Evolutionary conservation across 495 filamentous ascomycete species (phyloP).

Genomic region (Staphylotrichum longicolle): DNA sequence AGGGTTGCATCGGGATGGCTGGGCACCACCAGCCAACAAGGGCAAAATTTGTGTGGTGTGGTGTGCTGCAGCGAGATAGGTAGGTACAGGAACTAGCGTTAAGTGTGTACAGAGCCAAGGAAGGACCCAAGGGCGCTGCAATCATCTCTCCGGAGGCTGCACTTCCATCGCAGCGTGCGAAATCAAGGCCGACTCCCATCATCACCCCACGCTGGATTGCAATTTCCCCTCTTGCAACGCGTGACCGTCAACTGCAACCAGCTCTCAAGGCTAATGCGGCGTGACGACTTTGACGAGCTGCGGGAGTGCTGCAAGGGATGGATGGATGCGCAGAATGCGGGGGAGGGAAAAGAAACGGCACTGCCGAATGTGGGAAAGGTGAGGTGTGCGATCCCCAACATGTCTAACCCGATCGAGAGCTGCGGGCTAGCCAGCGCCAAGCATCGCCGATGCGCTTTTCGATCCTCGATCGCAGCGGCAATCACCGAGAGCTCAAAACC

Average conservation of each 20-base stretch:
- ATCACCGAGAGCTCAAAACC: not conserved
- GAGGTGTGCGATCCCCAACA: too few species aligned
- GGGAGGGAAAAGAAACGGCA: not conserved
- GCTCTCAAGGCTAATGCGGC: not conserved
- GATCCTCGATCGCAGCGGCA: not conserved
- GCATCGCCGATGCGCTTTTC: not conserved
- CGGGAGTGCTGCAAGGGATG: conserved; percentile 1
- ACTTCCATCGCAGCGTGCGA: too few species aligned
- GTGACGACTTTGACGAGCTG: conserved; percentile 1
- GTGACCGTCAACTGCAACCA: conserved; percentile 12
- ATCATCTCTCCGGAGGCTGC: too few species aligned
- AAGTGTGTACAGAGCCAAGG: too few species aligned
- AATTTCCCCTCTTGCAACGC: conserved; percentile 11
- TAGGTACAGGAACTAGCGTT: too few species aligned
- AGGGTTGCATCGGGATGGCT: too few species aligned
- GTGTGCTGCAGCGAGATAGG: too few species aligned
- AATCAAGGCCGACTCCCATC: too few species aligned
- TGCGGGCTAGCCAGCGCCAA: not conserved
- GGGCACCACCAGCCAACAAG: too few species aligned
- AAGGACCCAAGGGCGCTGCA: too few species aligned
- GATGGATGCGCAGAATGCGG: not conserved
- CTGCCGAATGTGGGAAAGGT: too few species aligned
- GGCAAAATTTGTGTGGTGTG: too few species aligned
- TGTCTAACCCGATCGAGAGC: not conserved
- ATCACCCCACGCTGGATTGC: conserved; percentile 2